Evolutionary conservation across 495 filamentous ascomycete species (phyloP).

Genomic region (Penicillium egyptiacum): DNA sequence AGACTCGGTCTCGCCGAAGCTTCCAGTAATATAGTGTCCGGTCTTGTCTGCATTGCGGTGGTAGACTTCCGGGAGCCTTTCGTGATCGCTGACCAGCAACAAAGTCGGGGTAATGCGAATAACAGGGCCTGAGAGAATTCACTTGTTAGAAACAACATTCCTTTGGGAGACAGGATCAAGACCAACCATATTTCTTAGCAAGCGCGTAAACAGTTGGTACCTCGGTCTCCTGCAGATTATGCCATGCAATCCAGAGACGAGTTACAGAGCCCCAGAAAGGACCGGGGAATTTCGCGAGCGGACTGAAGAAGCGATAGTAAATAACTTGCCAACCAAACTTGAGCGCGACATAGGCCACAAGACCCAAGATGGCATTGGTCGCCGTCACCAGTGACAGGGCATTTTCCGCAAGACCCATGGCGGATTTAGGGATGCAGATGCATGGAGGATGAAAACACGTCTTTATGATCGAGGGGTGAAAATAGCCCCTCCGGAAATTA

Average conservation of each 20-base stretch:
- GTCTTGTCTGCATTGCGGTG: slow-evolving; percentile 57
- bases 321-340: slow-evolving; percentile 38
- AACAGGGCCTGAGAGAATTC: slow-evolving; percentile 36
- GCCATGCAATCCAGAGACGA: slow-evolving; percentile 50
- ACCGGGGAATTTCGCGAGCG: slow-evolving; percentile 51
- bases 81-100: slow-evolving; percentile 45
- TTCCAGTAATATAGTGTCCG: slow-evolving; percentile 52
- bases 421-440: slow-evolving; percentile 8
- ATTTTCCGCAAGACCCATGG: slow-evolving; percentile 35
- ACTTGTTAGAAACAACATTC: background rate
- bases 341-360: slow-evolving; percentile 30
- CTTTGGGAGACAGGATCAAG: background rate
- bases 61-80: slow-evolving; percentile 52
- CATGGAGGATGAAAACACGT: background rate
- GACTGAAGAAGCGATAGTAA: slow-evolving; percentile 55
- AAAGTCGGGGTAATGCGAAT: slow-evolving; percentile 49
- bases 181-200: slow-evolving; percentile 50
- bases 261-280: slow-evolving; percentile 56
- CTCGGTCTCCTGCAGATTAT: slow-evolving; percentile 47
- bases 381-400: slow-evolving; percentile 35
- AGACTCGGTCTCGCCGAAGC: slow-evolving; percentile 48
- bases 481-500: background rate
- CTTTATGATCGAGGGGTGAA: background rate
- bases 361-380: slow-evolving; percentile 26
- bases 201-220: slow-evolving; percentile 39